Conservation (phyloP, 2,329 filamentous ascomycete genomes). For the Exophiala phaeomuriformis region DNA sequence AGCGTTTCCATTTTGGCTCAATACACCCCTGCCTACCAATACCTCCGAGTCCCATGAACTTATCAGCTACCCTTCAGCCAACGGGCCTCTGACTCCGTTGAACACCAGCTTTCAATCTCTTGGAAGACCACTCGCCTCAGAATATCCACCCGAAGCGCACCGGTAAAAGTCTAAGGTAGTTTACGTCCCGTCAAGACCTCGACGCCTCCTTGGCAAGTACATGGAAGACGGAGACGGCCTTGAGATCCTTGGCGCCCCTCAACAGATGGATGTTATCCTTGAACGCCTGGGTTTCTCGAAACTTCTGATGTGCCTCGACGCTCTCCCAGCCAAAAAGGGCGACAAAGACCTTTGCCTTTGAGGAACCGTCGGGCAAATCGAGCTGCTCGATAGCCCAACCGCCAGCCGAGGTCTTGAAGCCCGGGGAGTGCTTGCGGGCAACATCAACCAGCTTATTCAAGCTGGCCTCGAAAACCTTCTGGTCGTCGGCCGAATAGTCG, state of each 20-base stretch:
- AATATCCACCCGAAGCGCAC: too few species aligned
- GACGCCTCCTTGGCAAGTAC: conserved; percentile 6
- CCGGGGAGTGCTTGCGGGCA: conserved; percentile 14
- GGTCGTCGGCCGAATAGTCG: conserved; percentile 22
- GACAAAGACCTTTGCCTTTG: conserved; percentile 28
- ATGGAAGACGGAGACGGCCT: conserved; percentile 25
- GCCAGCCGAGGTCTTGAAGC: conserved; percentile 19
- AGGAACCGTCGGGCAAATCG: conserved; percentile 29
- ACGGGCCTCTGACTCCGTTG: too few species aligned
- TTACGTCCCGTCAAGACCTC: background rate
- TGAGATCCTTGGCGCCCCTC: conserved; percentile 24
- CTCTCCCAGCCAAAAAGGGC: conserved; percentile 36
- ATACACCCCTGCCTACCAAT: background rate
- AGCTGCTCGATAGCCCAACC: conserved; percentile 29
- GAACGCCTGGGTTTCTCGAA: conserved; percentile 33
- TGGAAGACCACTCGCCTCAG: too few species aligned
- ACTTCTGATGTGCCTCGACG: conserved; percentile 35
- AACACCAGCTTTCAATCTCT: too few species aligned
- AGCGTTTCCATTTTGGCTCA: too few species aligned
- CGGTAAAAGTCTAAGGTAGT: too few species aligned
- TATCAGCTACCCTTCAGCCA: too few species aligned
- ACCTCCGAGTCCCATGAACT: background rate
- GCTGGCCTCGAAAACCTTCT: conserved; percentile 16
- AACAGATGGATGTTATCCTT: conserved; percentile 30
- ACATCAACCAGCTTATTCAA: conserved; percentile 17